Conservation (phyloP, 768 basidiomycete species). For the Kwoniella sp. region DNA sequence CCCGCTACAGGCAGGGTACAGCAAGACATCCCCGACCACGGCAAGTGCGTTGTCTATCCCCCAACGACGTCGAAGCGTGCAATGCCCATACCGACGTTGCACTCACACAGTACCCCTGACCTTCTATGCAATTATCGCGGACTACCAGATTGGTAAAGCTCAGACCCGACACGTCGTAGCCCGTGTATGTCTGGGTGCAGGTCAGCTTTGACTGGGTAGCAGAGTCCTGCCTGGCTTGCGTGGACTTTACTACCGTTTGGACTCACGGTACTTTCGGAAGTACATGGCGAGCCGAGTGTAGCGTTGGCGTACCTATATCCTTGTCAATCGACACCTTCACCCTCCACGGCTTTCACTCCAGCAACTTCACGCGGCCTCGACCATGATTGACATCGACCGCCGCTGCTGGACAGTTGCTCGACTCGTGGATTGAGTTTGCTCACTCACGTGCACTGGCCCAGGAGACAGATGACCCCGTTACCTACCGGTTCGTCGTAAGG, state of each 20-base stretch:
- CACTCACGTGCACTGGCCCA: slow-evolving; percentile 26
- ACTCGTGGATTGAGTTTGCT: too few relatives aligned
- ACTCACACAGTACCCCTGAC: slow-evolving; percentile 33
- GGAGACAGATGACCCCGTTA: slow-evolving; percentile 23
- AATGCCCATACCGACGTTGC: too few relatives aligned
- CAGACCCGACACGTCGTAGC: slow-evolving; percentile 23
- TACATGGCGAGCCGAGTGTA: slow-evolving; percentile 15
- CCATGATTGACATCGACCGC: too few relatives aligned
- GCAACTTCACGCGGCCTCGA: too few relatives aligned
- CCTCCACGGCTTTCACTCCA: too few relatives aligned
- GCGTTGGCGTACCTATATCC: slow-evolving; percentile 17
- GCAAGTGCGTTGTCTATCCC: too few relatives aligned
- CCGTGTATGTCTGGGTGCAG: slow-evolving; percentile 23
- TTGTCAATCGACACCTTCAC: too few relatives aligned
- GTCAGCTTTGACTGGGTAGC: background rate
- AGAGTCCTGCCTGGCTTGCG: background rate
- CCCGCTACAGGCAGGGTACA: too few relatives aligned
- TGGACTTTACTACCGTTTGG: too few relatives aligned
- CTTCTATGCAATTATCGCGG: slow-evolving; percentile 29
- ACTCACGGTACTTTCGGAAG: slow-evolving; percentile 25
- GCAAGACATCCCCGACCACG: too few relatives aligned
- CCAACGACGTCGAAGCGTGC: too few relatives aligned
- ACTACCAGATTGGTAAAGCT: slow-evolving; percentile 14
- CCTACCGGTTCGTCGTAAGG: slow-evolving; percentile 9
- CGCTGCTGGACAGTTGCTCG: too few relatives aligned